Percentiles rank a stretch among this genome's conserved stretches.
Conservation (phyloP, 1,284 basidiomycete genomes). For the Moesziomyces antarcticus region DNA sequence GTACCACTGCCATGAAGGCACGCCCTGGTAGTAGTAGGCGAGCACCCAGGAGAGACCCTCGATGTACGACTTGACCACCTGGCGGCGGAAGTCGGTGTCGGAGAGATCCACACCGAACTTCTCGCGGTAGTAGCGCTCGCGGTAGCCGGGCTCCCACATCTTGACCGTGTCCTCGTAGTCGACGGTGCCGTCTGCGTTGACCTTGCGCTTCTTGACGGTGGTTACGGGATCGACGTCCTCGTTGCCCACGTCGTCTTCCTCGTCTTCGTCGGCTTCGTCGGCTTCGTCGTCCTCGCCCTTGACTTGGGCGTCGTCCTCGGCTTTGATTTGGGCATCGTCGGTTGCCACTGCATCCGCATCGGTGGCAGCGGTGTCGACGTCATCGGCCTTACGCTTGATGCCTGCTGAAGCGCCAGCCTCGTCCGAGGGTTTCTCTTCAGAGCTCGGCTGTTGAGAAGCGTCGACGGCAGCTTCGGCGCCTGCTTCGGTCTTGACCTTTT, state of each 20-base stretch:
- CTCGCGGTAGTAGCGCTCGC: conserved; percentile 91
- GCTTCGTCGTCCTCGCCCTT: conserved; percentile 74
- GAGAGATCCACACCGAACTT: conserved; percentile 86
- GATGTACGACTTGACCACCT: conserved; percentile 85
- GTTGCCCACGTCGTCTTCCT: conserved; percentile 73
- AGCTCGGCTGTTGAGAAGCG: background rate
- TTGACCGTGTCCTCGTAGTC: conserved; percentile 92
- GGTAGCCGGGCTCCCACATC: conserved; percentile 77
- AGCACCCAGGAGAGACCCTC: conserved; percentile 97
- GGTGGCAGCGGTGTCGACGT: conserved; percentile 46
- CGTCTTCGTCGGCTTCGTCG: conserved; percentile 54
- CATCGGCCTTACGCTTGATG: conserved; percentile 56
- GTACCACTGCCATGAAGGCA: conserved; percentile 98
- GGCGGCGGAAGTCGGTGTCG: conserved; percentile 79
- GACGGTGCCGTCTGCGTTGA: conserved; percentile 71
- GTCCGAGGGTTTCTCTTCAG: conserved; percentile 28
- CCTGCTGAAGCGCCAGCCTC: conserved; percentile 52
- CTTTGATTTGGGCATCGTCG: conserved; percentile 4
- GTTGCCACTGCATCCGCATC: conserved; percentile 5
- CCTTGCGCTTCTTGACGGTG: conserved; percentile 52
- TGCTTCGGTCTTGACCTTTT: conserved; percentile 37
- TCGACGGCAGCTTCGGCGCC: conserved; percentile 29
- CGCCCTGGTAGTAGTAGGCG: conserved; percentile 97
- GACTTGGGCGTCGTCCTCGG: conserved; percentile 70
- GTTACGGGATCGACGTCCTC: conserved; percentile 54